Evolutionary conservation across 371 early-diverging fungal genomes (phyloP), one percentile per base, ranked within the genome.

Genomic region (Mortierella polycephala): DNA sequence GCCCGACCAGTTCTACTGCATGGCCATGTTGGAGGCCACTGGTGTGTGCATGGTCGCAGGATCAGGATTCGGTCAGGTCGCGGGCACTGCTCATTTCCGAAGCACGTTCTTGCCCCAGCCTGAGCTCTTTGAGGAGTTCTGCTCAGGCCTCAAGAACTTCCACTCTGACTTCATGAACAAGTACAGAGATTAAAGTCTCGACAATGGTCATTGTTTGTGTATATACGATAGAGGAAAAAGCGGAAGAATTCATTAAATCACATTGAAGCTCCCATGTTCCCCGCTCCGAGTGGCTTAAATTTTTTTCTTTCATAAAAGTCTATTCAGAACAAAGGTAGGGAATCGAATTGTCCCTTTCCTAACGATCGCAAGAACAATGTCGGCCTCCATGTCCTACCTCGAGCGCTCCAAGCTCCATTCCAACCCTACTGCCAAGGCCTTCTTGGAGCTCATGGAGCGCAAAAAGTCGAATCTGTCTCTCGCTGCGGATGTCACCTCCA

Each of bases 41-140:
- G 99, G 99, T 56, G 96, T 98, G 63, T 96, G 95, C 71, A 90
- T 94, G 41, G 93, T 95, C 12, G 91, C 95, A 0, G 96, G 94
- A 20, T 88, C 90, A 51, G 99, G 99, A 16, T 99, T 99, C 68
- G 92, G 93, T 37, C 98, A 99, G 87, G 87, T 88, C 69, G 86
- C 88, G 7, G 94, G 92, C 53, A 99, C 98, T 2, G 96, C 87
- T 81, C 99, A 99, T 81, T 98, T 99, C 89, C 88, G 99, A 62
- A 92, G 93, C 52, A 98, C 99, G 7, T 99, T 99, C 86, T 73
- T 99, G 75, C 98, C 99, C 16, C 94, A 92, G 18, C 98, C 97
- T 77, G 86, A 94, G 39, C 84, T 94, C 50, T 94, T 99, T 88
- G 97, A 96, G 64, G 87, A 83, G 47, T 98, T 99, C 70, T 95